Base-by-base conservation (phyloP, 1,139 yeast genomes). In the Hansenula sp. region DNA sequence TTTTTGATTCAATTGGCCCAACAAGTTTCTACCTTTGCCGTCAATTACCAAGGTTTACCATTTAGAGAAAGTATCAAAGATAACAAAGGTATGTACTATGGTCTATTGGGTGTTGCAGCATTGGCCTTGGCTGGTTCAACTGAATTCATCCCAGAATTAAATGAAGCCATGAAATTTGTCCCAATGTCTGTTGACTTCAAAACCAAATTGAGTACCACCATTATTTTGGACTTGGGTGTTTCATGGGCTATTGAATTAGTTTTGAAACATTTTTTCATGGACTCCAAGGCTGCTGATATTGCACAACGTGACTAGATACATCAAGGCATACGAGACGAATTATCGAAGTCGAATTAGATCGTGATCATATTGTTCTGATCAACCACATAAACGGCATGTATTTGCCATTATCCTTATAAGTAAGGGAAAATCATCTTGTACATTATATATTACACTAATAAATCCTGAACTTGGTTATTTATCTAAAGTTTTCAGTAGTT, bases 1-100 rank as follows among this genome's bases (percentile, higher is more conserved):
- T 94, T 91, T 68, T 76, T 93, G 62, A 76, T 93, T 49, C 98
- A 91, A 67, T 76, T 93, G 57, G 95, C 96, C 18, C 98, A 93
- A 71, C 97, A 93, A 68, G 96, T 94, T 40, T 88, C 97, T 12
- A 93, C 99, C 0, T 93, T 93, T 72, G 97, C 97, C 15, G 97
- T 94, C 48, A 93, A 93, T 70, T 93, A 93, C 67, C 96, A 89
- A 71, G 99, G 99, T 41, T 81, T 86, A 55, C 99, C 99, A 43
- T 94, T 94, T 72, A 84, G 96, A 64, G 96, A 94, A 69, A 81
- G 90, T 49, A 85, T 93, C 58, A 74, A 75, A 47, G 96, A 84
- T 66, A 93, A 93, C 71, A 88, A 84, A 70, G 98, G 98, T 52
- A 93, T 93, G 99, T 93, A 85, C 70, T 93, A 88, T 60, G 99